These are phyloP conservation scores for Starmerella sirachaensis DNA, from an alignment of 805 yeast genomes.

Conservation along the genomic window DNA sequence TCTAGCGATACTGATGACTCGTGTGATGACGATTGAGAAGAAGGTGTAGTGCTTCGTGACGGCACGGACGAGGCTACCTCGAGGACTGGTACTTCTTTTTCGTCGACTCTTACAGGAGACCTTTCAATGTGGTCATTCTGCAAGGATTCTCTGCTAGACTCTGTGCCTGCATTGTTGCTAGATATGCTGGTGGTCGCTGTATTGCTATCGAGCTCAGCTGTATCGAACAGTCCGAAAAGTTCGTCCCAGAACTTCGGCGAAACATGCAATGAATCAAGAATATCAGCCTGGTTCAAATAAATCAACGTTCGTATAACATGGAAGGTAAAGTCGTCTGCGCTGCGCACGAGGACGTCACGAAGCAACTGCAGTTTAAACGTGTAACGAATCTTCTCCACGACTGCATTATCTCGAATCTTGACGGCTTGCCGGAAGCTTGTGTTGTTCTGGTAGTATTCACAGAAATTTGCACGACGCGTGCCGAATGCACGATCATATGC, in stretches of 20 bases:
- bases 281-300: constrained; percentile 53
- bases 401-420: constrained; percentile 42
- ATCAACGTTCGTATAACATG: constrained; percentile 55
- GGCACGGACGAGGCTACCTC: too few relatives aligned
- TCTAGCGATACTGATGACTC: too few relatives aligned
- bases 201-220: too few relatives aligned
- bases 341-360: constrained; percentile 72
- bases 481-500: constrained; percentile 87
- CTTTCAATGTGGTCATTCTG: not conserved
- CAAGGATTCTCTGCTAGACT: not conserved
- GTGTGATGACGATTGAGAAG: too few relatives aligned
- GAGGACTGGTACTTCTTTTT: not conserved
- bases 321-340: constrained; percentile 69
- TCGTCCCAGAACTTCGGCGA: constrained; percentile 41
- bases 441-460: constrained; percentile 49
- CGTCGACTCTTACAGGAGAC: not conserved
- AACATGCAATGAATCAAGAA: constrained; percentile 47
- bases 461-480: constrained; percentile 61
- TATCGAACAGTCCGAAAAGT: constrained; percentile 47
- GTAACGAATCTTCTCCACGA: constrained; percentile 48
- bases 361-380: constrained; percentile 71
- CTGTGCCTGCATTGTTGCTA: not conserved
- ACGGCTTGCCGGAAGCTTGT: constrained; percentile 59
- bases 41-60: too few relatives aligned
- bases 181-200: not conserved